Conservation (phyloP, 2,329 filamentous ascomycete species). For the Penicillium decumbens region DNA sequence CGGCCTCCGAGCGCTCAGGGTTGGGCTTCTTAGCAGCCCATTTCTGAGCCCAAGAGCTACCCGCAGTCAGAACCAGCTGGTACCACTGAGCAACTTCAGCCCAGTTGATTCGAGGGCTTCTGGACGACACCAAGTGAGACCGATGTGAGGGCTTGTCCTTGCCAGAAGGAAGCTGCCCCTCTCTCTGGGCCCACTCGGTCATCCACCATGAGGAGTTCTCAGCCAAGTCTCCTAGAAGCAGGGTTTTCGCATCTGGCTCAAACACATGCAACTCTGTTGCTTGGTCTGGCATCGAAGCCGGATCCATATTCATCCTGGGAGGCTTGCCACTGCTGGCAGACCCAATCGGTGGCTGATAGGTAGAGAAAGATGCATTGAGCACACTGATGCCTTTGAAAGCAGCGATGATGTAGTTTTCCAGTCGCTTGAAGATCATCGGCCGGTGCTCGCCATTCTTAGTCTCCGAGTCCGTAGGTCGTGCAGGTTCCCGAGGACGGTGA, state of each 20-base stretch:
- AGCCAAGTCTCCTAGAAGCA: conserved; percentile 68
- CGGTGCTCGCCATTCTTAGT: conserved; percentile 37
- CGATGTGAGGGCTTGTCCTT: conserved; percentile 32
- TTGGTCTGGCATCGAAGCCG: conserved; percentile 28
- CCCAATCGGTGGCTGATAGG: conserved; percentile 44
- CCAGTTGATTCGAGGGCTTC: conserved; percentile 72
- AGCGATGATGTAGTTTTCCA: conserved; percentile 71
- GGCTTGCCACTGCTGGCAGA: conserved; percentile 45
- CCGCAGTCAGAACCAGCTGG: conserved; percentile 62
- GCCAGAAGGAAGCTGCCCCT: conserved; percentile 29
- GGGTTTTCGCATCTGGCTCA: conserved; percentile 68
- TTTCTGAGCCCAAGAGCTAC: conserved; percentile 59
- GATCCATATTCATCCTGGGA: conserved; percentile 28
- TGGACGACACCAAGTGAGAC: conserved; percentile 48
- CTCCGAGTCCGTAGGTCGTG: conserved; percentile 20
- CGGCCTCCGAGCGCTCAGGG: conserved; percentile 25
- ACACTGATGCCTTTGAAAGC: conserved; percentile 66
- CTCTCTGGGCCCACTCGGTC: conserved; percentile 49
- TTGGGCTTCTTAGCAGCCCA: conserved; percentile 52
- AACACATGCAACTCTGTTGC: conserved; percentile 44
- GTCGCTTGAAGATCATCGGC: conserved; percentile 62
- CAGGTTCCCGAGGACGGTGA: conserved; percentile 16
- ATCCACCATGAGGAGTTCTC: conserved; percentile 84
- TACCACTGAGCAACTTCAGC: conserved; percentile 69
- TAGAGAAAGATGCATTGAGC: conserved; percentile 72